phyloP scores from a whole-genome alignment of 345 rosid species.

The Eucalyptus cloeziana region DNA sequence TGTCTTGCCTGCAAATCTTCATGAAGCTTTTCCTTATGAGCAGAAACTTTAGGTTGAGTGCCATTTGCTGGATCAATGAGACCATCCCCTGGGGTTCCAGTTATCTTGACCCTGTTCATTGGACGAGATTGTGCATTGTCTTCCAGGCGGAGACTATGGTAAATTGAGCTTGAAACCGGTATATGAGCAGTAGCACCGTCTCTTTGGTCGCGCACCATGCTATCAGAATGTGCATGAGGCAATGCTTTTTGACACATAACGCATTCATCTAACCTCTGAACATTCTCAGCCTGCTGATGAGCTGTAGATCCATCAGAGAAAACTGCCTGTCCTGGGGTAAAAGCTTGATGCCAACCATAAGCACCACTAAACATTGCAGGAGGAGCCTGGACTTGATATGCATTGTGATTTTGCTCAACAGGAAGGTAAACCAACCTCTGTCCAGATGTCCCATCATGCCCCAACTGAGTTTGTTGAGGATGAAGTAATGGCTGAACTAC shows the following conservation, averaged over 20 bases:
- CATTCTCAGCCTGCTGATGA: conserved; percentile 27
- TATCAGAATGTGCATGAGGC: conserved; percentile 67
- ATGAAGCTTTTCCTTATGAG: conserved; percentile 3
- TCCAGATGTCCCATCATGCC: conserved; percentile 24
- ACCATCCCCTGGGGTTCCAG: conserved; percentile 22
- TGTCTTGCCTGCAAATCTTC: background rate
- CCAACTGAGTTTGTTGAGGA: conserved; percentile 25
- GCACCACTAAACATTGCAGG: conserved; percentile 28
- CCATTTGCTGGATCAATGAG: conserved; percentile 19
- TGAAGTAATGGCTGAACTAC: conserved; percentile 31
- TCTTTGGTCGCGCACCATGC: conserved; percentile 23
- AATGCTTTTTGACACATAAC: conserved; percentile 52
- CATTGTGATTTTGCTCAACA: conserved; percentile 26
- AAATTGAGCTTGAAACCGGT: conserved; percentile 12
- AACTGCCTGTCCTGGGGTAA: conserved; percentile 20
- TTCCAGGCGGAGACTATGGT: conserved; percentile 33
- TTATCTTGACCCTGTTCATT: conserved; percentile 6
- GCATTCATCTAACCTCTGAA: conserved; percentile 35
- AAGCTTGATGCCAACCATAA: conserved; percentile 39
- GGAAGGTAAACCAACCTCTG: conserved; percentile 36
- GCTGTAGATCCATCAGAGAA: conserved; percentile 30
- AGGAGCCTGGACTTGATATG: conserved; percentile 22
- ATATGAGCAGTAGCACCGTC: conserved; percentile 1
- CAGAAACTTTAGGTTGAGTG: conserved; percentile 2
- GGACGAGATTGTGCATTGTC: conserved; percentile 14